Percentiles rank a stretch among this genome's conserved stretches.
phyloP scores from a whole-genome alignment of 2,329 filamentous ascomycete species.

The Aspergillus costaricaensis region DNA sequence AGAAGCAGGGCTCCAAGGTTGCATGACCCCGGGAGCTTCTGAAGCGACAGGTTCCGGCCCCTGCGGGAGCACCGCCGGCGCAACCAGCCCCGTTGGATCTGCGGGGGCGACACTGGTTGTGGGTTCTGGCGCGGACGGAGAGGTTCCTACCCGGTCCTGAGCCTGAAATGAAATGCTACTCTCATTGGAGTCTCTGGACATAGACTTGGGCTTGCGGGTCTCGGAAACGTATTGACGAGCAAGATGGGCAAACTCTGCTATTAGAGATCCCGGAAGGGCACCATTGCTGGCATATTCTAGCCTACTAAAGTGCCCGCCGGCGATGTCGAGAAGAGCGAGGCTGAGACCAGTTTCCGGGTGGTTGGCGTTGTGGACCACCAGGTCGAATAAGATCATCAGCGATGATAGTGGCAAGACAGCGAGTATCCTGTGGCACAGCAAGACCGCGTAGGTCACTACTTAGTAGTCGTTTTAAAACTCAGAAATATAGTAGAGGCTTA shows the following conservation, averaged over 20 bases:
- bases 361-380: constrained; percentile 42
- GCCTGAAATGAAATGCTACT: neutral
- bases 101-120: neutral
- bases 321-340: constrained; percentile 46
- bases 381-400: constrained; percentile 47
- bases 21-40: neutral
- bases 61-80: neutral
- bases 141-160: neutral
- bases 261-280: constrained; percentile 40
- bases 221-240: constrained; percentile 30
- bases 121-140: neutral
- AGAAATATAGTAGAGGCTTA: constrained; percentile 21
- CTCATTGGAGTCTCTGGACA: neutral
- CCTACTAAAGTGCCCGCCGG: constrained; percentile 46
- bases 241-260: constrained; percentile 47
- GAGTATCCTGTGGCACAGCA: constrained; percentile 25
- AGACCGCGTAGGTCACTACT: neutral
- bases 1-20: neutral
- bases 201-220: constrained; percentile 1
- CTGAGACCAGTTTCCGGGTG: constrained; percentile 41
- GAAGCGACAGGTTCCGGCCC: neutral
- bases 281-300: constrained; percentile 44
- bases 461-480: neutral
- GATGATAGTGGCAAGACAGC: constrained; percentile 41
- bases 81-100: no score